A percentile compares a stretch with the other conserved stretches of the same genome.
Conservation (phyloP, 768 basidiomycete species). For the Sarcomyxa edulis region DNA sequence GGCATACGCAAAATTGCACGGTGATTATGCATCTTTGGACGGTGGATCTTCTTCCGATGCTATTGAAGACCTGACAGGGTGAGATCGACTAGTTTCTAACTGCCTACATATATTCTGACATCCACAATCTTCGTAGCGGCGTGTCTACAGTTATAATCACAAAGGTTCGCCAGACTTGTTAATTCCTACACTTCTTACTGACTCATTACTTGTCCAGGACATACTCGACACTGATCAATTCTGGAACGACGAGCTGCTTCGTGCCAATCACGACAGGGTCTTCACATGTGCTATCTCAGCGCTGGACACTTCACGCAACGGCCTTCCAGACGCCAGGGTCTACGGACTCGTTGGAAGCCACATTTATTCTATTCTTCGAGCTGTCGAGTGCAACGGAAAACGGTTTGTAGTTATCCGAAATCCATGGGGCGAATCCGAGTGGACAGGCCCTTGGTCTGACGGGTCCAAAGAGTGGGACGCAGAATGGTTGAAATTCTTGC, state of each 20-base stretch:
- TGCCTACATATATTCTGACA: too few species aligned
- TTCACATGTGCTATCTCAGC: conserved; percentile 41
- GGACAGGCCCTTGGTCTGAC: conserved; percentile 51
- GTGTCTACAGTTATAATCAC: too few species aligned
- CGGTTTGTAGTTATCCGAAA: conserved; percentile 48
- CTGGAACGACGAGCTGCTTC: conserved; percentile 43
- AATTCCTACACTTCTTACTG: too few species aligned
- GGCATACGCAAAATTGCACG: conserved; percentile 54
- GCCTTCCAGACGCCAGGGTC: conserved; percentile 17
- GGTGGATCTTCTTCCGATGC: conserved; percentile 43
- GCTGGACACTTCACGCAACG: conserved; percentile 24
- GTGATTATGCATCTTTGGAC: conserved; percentile 37
- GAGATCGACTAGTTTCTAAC: too few species aligned
- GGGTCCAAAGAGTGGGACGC: conserved; percentile 53
- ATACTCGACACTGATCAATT: conserved; percentile 45
- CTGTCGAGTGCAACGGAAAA: conserved; percentile 40
- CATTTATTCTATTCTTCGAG: conserved; percentile 46
- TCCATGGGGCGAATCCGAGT: conserved; percentile 47
- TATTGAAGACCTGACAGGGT: conserved; percentile 57
- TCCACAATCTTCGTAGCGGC: too few species aligned
- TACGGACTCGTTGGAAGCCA: conserved; percentile 36
- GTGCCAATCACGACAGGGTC: conserved; percentile 40
- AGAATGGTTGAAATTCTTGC: conserved; percentile 42
- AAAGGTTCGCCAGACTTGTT: too few species aligned
- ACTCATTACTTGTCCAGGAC: too few species aligned